Evolutionary conservation across 495 filamentous ascomycete genomes (phyloP).

Genomic region (Daldinia grandis): DNA sequence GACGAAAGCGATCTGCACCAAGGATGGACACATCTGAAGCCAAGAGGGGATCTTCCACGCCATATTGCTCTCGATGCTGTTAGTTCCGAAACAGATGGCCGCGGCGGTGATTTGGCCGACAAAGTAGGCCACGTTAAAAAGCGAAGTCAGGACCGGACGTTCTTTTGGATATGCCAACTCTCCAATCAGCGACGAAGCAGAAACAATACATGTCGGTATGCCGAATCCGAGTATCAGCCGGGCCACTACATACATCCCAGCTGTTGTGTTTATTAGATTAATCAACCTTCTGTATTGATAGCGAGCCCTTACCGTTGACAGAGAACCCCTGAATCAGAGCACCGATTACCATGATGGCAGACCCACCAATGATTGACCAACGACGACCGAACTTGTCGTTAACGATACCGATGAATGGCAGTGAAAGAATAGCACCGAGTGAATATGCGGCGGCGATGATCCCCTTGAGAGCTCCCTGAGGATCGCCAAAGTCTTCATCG

Average conservation of each 20-base stretch:
- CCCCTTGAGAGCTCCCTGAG: slow-evolving; percentile 53
- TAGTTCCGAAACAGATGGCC: slow-evolving; percentile 66
- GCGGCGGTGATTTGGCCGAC: slow-evolving; percentile 70
- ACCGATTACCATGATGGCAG: slow-evolving; percentile 65
- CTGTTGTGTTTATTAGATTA: slow-evolving; percentile 30
- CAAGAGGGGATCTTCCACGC: slow-evolving; percentile 72
- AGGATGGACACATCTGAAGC: slow-evolving; percentile 63
- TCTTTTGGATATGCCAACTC: slow-evolving; percentile 73
- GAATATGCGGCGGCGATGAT: slow-evolving; percentile 60
- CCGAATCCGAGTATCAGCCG: slow-evolving; percentile 70
- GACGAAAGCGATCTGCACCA: slow-evolving; percentile 65
- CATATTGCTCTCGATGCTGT: slow-evolving; percentile 64
- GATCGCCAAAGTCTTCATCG: slow-evolving; percentile 48
- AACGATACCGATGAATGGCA: slow-evolving; percentile 65
- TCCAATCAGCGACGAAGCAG: slow-evolving; percentile 67
- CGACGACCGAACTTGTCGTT: slow-evolving; percentile 68
- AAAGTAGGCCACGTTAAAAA: slow-evolving; percentile 74
- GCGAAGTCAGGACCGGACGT: slow-evolving; percentile 67
- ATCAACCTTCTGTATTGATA: background rate
- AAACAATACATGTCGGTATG: slow-evolving; percentile 69
- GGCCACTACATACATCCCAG: slow-evolving; percentile 69
- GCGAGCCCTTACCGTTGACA: slow-evolving; percentile 42
- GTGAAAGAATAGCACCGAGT: slow-evolving; percentile 63
- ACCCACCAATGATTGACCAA: slow-evolving; percentile 67
- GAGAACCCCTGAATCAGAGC: slow-evolving; percentile 61